These are phyloP conservation scores for Avena eriantha DNA, from an alignment of 176 grass and related monocot species.

Conservation along the genomic window DNA sequence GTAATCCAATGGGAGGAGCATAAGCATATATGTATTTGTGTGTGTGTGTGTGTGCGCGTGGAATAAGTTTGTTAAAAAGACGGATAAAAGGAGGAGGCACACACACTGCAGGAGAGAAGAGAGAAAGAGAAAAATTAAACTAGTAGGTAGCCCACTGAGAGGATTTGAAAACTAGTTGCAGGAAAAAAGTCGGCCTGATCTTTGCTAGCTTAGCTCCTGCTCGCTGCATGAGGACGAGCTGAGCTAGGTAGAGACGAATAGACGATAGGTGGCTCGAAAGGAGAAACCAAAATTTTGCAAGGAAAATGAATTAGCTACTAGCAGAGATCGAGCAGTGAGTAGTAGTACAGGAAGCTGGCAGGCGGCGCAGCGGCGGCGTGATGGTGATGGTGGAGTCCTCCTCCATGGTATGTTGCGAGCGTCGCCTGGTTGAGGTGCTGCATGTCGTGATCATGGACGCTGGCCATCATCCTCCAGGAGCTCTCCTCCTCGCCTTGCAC, in stretches of 20 bases:
- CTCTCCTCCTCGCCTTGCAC: slow-evolving; percentile 71
- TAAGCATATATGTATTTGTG: slow-evolving; percentile 28
- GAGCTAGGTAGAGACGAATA: not conserved
- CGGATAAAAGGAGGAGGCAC: slow-evolving; percentile 61
- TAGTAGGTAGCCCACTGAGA: slow-evolving; percentile 49
- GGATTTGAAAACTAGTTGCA: slow-evolving; percentile 55
- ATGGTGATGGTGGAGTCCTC: slow-evolving; percentile 22
- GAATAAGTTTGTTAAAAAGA: slow-evolving; percentile 76
- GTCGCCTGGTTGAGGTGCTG: slow-evolving; percentile 45
- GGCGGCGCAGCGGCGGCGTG: slow-evolving; percentile 47
- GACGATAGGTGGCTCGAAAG: slow-evolving; percentile 22
- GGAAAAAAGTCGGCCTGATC: slow-evolving; percentile 3
- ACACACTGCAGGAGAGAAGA: slow-evolving; percentile 11
- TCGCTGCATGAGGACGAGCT: not conserved
- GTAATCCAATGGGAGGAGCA: slow-evolving; percentile 73
- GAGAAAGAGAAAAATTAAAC: slow-evolving; percentile 36
- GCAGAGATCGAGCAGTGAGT: not conserved
- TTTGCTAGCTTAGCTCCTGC: not conserved
- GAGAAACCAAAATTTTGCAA: not conserved
- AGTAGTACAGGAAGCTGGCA: slow-evolving; percentile 62
- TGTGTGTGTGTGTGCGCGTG: not conserved
- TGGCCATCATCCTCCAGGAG: slow-evolving; percentile 76
- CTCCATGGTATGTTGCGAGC: slow-evolving; percentile 54
- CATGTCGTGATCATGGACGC: slow-evolving; percentile 40
- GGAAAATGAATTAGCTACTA: not conserved